Conservation (phyloP, 2,329 filamentous ascomycete species). For the Colletotrichum liriopes region DNA sequence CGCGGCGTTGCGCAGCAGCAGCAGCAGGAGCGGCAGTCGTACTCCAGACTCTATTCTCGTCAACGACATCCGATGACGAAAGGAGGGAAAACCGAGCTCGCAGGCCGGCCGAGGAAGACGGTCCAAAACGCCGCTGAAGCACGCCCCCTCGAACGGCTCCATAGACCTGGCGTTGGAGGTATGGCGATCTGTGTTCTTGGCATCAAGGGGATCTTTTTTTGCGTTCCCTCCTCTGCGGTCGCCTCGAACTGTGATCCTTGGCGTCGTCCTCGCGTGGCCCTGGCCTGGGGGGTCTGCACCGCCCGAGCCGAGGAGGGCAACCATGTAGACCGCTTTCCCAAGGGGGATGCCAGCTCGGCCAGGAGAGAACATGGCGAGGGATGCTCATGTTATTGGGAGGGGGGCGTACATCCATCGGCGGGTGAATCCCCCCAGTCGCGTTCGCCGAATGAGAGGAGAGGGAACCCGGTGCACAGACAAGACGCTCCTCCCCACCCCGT, state of each 20-base stretch:
- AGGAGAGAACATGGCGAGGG: too few species aligned
- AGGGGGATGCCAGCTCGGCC: too few species aligned
- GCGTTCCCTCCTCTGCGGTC: neutral
- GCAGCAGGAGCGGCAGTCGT: too few species aligned
- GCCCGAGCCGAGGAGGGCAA: too few species aligned
- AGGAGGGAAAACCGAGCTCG: neutral
- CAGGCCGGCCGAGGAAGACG: too few species aligned
- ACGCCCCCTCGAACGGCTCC: neutral
- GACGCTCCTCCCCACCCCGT: neutral
- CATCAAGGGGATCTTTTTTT: conserved; percentile 2
- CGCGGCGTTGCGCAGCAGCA: neutral
- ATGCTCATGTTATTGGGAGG: neutral
- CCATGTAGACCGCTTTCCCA: too few species aligned
- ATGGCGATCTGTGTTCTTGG: conserved; percentile 23
- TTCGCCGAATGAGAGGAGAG: neutral
- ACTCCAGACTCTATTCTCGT: too few species aligned
- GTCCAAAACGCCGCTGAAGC: neutral
- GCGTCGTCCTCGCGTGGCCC: too few species aligned
- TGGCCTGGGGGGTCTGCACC: too few species aligned
- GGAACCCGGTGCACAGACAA: neutral
- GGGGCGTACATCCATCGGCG: neutral
- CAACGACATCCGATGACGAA: neutral
- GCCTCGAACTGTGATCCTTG: too few species aligned
- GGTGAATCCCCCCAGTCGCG: too few species aligned
- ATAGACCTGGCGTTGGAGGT: neutral